Evolutionary conservation across 2,329 filamentous ascomycete genomes (phyloP).

Genomic region (Aureobasidium melanogenum): DNA sequence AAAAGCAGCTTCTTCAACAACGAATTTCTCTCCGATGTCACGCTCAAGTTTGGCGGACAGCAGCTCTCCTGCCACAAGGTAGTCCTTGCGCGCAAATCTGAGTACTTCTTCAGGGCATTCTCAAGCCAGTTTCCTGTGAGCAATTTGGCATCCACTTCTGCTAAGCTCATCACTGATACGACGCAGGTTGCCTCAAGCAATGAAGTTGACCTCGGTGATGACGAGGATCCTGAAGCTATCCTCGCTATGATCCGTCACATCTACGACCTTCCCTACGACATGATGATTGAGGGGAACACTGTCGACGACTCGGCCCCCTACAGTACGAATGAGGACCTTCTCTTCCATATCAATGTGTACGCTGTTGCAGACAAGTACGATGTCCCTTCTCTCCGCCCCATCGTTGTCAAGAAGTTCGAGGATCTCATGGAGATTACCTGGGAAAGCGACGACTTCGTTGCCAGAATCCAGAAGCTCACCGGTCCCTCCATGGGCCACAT

Average conservation of each 20-base stretch:
- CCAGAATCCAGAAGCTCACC: not conserved
- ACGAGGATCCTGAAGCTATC: not conserved
- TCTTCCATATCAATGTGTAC: conserved; percentile 12
- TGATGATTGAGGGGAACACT: not conserved
- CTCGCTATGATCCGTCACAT: conserved; percentile 7
- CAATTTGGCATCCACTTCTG: not conserved
- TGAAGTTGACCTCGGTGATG: not conserved
- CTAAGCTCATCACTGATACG: not conserved
- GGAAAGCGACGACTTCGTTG: not conserved
- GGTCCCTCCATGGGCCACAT: not conserved
- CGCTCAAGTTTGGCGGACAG: not conserved
- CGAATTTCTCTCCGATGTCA: not conserved
- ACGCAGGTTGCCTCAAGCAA: not conserved
- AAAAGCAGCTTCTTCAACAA: not conserved
- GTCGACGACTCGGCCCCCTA: not conserved
- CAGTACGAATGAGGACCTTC: not conserved
- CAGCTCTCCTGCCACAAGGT: not conserved
- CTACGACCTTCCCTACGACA: conserved; percentile 2
- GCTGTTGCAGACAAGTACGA: conserved; percentile 16
- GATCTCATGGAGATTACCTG: not conserved
- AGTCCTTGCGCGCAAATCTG: not conserved
- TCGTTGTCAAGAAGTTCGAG: conserved; percentile 12
- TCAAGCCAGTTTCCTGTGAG: not conserved
- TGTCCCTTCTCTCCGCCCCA: conserved; percentile 7
- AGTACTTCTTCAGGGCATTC: not conserved